Evolutionary conservation across 192 early-diverging fungal genomes (phyloP), one percentile per base, ranked within the genome.

Genomic region (Jimgerdemannia flammicorona): DNA sequence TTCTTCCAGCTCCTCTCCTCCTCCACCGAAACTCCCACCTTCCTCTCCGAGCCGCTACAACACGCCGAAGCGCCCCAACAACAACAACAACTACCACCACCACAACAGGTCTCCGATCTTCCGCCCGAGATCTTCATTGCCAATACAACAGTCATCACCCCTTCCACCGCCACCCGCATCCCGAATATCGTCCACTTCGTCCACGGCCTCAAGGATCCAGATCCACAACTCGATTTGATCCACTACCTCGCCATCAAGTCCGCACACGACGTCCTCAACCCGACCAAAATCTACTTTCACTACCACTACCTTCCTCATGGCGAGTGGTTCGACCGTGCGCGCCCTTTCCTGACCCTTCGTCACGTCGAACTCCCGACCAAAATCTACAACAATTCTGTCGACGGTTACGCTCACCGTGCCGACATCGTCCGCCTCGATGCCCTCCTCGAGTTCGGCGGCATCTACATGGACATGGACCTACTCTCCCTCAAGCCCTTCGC

Each of bases 401-500:
- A 72, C 42, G 71, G 81, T 8, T 80, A 74, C 64, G 86, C 85
- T 39, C 87, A 89, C 77, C 73, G 77, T 44, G 79, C 85, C 0
- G 88, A 89, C 69, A 75, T 87, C 3, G 43, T 89, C 29, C 81
- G 88, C 18, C 54, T 89, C 63, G 74, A 80, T 4, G 80, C 75
- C 2, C 64, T 89, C 39, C 59, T 74, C 17, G 43, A 78, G 18
- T 83, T 71, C 49, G 88, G 88, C 40, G 88, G 88, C 10, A 89
- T 89, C 19, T 89, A 89, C 43, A 70, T 87, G 4, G 88, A 89
- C 75, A 59, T 89, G 44, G 88, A 89, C 73, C 77, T 87, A 3
- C 76, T 88, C 39, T 75, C 80, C 11, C 18, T 84, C 18, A 81
- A 80, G 68, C 72, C 83, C 17, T 66, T 89, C 3, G 87, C 89